Conservation (phyloP, 495 filamentous ascomycete species). For the Penicillium turbatum region DNA sequence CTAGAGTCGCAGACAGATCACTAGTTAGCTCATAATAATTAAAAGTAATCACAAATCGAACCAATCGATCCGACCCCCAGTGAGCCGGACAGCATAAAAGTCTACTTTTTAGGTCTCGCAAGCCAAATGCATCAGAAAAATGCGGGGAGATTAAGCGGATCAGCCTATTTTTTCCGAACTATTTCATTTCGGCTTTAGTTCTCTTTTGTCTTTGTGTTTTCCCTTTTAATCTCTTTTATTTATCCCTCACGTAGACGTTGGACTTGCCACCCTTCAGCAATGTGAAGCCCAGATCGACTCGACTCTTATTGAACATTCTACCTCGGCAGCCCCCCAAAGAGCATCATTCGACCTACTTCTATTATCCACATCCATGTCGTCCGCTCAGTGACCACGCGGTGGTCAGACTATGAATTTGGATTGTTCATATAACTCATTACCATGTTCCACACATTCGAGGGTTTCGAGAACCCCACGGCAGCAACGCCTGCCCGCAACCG, state of each 20-base stretch:
- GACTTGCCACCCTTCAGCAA: not conserved
- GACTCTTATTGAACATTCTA: not conserved
- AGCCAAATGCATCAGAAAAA: constrained; percentile 6
- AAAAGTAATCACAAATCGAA: not conserved
- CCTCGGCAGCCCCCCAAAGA: not conserved
- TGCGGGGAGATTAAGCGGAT: constrained; percentile 26
- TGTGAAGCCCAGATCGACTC: not conserved
- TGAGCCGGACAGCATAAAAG: not conserved
- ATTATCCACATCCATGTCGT: not conserved
- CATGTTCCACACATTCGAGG: constrained; percentile 46
- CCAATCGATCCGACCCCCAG: not conserved
- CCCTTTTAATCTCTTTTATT: not conserved
- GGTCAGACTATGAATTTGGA: constrained; percentile 1
- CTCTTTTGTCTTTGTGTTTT: constrained; percentile 4
- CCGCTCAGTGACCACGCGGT: constrained; percentile 7
- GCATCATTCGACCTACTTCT: constrained; percentile 6
- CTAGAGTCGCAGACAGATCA: not conserved
- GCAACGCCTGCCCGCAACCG: constrained; percentile 25
- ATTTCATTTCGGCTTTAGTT: constrained; percentile 12
- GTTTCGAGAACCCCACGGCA: constrained; percentile 34
- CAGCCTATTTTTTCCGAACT: constrained; percentile 16
- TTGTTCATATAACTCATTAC: constrained; percentile 3
- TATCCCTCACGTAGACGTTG: not conserved
- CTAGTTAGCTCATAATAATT: not conserved
- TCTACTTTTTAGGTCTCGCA: not conserved